Conservation (phyloP, 139 green algal species). For the Chlamydomonas schloesseri region DNA sequence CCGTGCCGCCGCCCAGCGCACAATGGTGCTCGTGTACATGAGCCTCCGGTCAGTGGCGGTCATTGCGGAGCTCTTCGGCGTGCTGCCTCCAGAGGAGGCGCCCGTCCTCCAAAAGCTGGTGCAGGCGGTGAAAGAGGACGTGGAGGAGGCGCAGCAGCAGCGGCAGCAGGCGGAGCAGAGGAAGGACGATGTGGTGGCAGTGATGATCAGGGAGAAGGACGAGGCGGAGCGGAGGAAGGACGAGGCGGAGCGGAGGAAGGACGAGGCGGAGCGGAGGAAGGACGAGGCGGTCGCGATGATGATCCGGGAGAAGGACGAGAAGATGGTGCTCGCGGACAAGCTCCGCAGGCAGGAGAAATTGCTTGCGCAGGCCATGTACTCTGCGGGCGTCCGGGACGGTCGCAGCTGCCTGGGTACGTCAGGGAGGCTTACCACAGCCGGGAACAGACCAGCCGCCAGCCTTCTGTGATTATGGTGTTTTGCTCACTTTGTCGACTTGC, state of each 20-base stretch:
- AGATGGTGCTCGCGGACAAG: neutral
- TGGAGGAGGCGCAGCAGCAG: slow-evolving; percentile 1
- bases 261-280: neutral
- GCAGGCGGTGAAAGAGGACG: neutral
- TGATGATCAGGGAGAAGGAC: neutral
- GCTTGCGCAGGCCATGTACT: slow-evolving; percentile 1
- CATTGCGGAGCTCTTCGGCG: neutral
- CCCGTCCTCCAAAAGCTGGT: neutral
- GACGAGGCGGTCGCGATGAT: neutral
- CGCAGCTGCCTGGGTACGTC: slow-evolving; percentile 3
- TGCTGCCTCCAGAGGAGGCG: neutral
- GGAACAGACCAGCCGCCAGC: slow-evolving; percentile 9
- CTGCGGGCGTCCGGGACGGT: neutral
- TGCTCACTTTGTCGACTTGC: neutral
- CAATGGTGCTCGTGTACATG: neutral
- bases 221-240: neutral
- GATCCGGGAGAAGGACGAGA: slow-evolving; percentile 5
- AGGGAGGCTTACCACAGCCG: slow-evolving; percentile 3
- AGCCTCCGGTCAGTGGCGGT: neutral
- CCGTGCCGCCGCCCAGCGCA: neutral
- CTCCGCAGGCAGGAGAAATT: neutral
- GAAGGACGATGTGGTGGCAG: neutral
- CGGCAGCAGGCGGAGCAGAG: neutral
- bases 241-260: no score
- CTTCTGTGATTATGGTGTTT: slow-evolving; percentile 3